A percentile compares a stretch with the other conserved stretches of the same genome.
Evolutionary conservation across 257 asterid genomes (phyloP).

Genomic region (Penstemon barbatus): DNA sequence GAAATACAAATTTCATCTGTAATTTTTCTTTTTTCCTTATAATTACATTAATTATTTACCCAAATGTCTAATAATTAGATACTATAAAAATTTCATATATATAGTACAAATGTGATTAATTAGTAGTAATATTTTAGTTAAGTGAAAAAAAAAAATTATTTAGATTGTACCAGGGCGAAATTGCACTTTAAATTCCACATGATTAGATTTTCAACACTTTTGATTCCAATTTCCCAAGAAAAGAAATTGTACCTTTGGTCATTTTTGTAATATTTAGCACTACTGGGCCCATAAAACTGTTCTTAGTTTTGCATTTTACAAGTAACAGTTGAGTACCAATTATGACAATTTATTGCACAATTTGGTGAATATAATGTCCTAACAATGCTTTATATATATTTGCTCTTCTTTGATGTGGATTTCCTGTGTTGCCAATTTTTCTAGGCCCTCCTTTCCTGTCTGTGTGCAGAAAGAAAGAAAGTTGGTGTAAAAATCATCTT

Average conservation of each 20-base stretch:
- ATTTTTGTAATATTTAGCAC: too few species aligned
- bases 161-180: background rate
- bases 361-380: conserved; percentile 32
- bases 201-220: too few species aligned
- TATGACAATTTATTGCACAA: conserved; percentile 29
- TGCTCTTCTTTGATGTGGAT: background rate
- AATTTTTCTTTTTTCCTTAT: background rate
- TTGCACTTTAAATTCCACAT: too few species aligned
- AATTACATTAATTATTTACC: background rate
- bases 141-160: background rate
- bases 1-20: conserved; percentile 35
- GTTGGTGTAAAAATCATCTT: conserved; percentile 19
- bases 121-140: background rate
- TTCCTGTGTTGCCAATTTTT: background rate
- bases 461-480: conserved; percentile 8
- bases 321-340: conserved; percentile 18
- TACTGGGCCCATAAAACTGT: too few species aligned
- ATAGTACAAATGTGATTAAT: conserved; percentile 13
- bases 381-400: conserved; percentile 14
- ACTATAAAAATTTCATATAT: conserved; percentile 25
- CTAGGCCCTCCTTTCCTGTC: background rate
- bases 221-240: too few species aligned
- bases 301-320: conserved; percentile 34
- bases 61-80: conserved; percentile 24
- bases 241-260: too few species aligned